Evolutionary conservation across 768 basidiomycete genomes (phyloP), one percentile per base, ranked within the genome.

Genomic region (Termitomyces sp.): DNA sequence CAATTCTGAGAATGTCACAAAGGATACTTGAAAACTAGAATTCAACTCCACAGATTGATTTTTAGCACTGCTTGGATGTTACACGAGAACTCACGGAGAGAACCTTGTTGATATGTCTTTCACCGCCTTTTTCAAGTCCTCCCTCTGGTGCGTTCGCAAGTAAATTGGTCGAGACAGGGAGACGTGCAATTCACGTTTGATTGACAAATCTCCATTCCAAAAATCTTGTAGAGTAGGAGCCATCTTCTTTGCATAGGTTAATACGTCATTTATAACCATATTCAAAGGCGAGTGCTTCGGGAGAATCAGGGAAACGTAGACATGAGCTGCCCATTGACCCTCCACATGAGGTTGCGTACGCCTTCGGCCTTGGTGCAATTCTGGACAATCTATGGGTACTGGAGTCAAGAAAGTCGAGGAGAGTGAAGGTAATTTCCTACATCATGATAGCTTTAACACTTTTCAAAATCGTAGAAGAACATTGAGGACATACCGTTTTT

Each of bases 81-180:
- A 3, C 41, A 32, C 46, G 26, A 54, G 48, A 30, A 77, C 79
- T 68, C 71, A 85, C 89, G 79, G 70, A 51, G 69, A 64, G 64
- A 74, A 75, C 4, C 68, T 68, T 58, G 73, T 79, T 59, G 86
- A 84, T 9, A 83, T 67, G 14, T 69, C 67, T 64, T 78, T 84
- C 30, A 94, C 79, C 0, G 83, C 82, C 33, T 74, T 76, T 63
- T 84, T 88, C 41, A 96, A 74, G 3, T 86, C 86, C 36, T 91
- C 85, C 58, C 85, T 77, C 70, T 97, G 94, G 68, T 94, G 86
- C 2, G 87, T 80, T 20, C 89, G 84, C 33, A 97, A 73, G 67
- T 84, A 93, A 32, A 89, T 79, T 10, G 94, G 93, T 4, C 91
- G 82, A 0, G 93, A 89, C 13, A 98, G 76, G 1, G 94, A 96